Evolutionary conservation across 2,329 filamentous ascomycete species (phyloP).

Genomic region (Tympanopsis confertula): DNA sequence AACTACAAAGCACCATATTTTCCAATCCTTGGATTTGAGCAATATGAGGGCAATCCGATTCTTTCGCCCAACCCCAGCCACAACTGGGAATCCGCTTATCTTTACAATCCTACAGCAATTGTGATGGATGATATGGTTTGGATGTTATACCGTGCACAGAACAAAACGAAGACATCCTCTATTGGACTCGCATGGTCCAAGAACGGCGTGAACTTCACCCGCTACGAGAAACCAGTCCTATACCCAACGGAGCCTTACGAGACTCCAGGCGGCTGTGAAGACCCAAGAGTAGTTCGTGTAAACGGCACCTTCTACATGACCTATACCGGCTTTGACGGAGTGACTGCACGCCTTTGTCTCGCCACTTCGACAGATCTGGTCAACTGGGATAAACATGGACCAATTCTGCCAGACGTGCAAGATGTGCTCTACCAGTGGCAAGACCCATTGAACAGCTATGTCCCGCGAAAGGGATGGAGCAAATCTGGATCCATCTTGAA

Average conservation of each 20-base stretch:
- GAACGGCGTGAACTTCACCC: constrained; percentile 19
- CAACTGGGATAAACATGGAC: constrained; percentile 17
- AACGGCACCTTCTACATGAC: constrained; percentile 23
- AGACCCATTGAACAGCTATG: constrained; percentile 5
- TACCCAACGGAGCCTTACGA: constrained; percentile 18
- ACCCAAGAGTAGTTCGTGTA: constrained; percentile 19
- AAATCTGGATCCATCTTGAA: constrained; percentile 15
- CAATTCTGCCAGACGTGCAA: constrained; percentile 12
- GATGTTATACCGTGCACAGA: constrained; percentile 22
- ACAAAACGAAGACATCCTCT: constrained; percentile 14
- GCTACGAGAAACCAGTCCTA: constrained; percentile 16
- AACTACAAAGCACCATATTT: constrained; percentile 9
- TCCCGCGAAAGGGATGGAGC: constrained; percentile 6
- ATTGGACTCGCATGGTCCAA: constrained; percentile 22
- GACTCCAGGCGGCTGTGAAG: constrained; percentile 17
- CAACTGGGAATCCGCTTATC: constrained; percentile 14
- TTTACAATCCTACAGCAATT: constrained; percentile 15
- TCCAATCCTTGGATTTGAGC: constrained; percentile 7
- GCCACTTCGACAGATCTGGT: constrained; percentile 21
- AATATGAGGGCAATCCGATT: constrained; percentile 9
- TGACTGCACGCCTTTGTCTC: constrained; percentile 16
- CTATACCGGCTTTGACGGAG: constrained; percentile 19
- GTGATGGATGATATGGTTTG: constrained; percentile 16
- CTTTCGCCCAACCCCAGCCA: constrained; percentile 8
- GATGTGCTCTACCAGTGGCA: constrained; percentile 10